A percentile compares a stretch with the other conserved stretches of the same genome.
Conservation (phyloP, 140 eudicot genomes). For the Cichorium intybus region DNA sequence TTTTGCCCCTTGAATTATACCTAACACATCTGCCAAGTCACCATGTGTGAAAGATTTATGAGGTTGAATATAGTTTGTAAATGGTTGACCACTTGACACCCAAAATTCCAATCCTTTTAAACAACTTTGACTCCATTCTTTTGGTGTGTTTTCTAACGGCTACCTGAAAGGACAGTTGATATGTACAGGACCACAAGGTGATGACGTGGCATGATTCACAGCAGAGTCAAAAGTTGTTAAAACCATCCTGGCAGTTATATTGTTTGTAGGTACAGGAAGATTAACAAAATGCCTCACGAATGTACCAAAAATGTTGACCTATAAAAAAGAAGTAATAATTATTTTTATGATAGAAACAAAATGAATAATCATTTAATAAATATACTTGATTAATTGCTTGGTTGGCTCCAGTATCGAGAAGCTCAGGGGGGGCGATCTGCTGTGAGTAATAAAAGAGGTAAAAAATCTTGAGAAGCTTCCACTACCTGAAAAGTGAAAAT, state of each 20-base stretch:
- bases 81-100: conserved; percentile 65
- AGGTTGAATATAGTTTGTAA: conserved; percentile 53
- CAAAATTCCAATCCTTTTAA: conserved; percentile 71
- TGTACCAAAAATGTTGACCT: conserved; percentile 84
- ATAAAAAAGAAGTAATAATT: conserved; percentile 2
- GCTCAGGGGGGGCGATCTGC: conserved; percentile 98
- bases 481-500: conserved; percentile 70
- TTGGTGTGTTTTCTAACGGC: conserved; percentile 67
- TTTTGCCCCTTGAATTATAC: conserved; percentile 56
- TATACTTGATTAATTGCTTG: conserved; percentile 91
- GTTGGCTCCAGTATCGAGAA: conserved; percentile 86
- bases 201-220: conserved; percentile 57
- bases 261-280: conserved; percentile 87
- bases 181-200: conserved; percentile 90
- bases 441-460: conserved; percentile 81
- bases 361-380: background rate
- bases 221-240: conserved; percentile 88
- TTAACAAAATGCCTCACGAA: conserved; percentile 70
- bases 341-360: background rate
- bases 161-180: conserved; percentile 90
- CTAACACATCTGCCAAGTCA: conserved; percentile 46
- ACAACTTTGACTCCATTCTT: conserved; percentile 57
- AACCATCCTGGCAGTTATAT: conserved; percentile 70
- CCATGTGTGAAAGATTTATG: conserved; percentile 39
- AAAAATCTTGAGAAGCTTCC: conserved; percentile 94